These are phyloP conservation scores for Corylus heterophylla DNA, from an alignment of 306 rosid genomes.

Conservation along the genomic window DNA sequence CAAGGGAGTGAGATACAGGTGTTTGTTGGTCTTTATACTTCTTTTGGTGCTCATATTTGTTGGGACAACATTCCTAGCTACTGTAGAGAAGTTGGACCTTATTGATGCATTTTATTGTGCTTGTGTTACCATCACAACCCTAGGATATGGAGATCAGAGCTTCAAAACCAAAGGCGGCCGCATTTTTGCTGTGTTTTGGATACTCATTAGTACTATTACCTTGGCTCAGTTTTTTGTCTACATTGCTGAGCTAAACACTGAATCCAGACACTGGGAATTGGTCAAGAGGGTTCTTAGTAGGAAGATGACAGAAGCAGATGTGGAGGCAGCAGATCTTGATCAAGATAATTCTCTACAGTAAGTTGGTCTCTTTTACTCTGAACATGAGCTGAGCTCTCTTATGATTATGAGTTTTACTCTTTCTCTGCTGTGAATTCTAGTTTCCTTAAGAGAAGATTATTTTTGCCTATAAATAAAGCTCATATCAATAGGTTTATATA, in stretches of 20 bases:
- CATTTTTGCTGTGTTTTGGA: conserved; percentile 78
- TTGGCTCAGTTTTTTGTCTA: conserved; percentile 81
- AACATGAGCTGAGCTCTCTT: background rate
- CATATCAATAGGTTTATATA: too few relatives aligned
- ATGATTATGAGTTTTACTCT: too few relatives aligned
- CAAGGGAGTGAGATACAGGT: conserved; percentile 36
- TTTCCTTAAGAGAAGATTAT: too few relatives aligned
- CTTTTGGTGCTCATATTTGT: conserved; percentile 35
- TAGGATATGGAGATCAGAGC: conserved; percentile 78
- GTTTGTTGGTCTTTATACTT: conserved; percentile 32
- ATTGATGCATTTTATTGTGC: conserved; percentile 61
- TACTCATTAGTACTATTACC: conserved; percentile 62
- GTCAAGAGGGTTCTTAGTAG: conserved; percentile 64
- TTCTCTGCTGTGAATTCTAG: too few relatives aligned
- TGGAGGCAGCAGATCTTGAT: conserved; percentile 90
- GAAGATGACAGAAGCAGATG: conserved; percentile 51
- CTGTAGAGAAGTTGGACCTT: conserved; percentile 35
- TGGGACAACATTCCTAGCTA: conserved; percentile 39
- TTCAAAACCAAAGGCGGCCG: conserved; percentile 78
- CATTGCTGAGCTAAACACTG: conserved; percentile 70
- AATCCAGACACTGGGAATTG: conserved; percentile 55
- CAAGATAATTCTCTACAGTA: conserved; percentile 67
- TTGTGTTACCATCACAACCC: conserved; percentile 50
- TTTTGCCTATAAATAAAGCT: too few relatives aligned
- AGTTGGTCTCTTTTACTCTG: conserved; percentile 27